phyloP scores from a whole-genome alignment of 2,329 filamentous ascomycete species.

The Penicillium brevicompactum region DNA sequence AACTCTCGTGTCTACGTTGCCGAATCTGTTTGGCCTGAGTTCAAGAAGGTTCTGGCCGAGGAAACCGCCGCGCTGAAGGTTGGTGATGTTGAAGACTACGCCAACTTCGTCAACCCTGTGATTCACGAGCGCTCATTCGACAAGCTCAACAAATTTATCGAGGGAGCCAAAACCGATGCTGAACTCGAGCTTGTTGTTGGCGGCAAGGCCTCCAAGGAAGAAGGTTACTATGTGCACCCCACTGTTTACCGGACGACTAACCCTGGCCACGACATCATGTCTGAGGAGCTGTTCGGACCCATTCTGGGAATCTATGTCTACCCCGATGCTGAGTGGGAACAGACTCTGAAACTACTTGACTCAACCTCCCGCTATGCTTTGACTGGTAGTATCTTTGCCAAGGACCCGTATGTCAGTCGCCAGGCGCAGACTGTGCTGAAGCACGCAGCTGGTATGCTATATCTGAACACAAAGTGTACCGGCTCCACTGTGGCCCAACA shows the following conservation, averaged over 20 bases:
- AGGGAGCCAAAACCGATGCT: constrained; percentile 71
- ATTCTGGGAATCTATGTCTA: constrained; percentile 73
- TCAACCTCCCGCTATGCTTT: constrained; percentile 22
- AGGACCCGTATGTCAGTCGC: constrained; percentile 51
- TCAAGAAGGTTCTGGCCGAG: constrained; percentile 64
- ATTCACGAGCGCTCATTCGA: constrained; percentile 79
- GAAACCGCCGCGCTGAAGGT: constrained; percentile 70
- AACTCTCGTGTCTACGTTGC: constrained; percentile 77
- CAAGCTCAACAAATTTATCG: constrained; percentile 73
- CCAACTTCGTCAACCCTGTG: constrained; percentile 80
- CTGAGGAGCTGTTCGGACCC: constrained; percentile 77
- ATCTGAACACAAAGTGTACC: constrained; percentile 62
- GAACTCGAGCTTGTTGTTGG: constrained; percentile 73
- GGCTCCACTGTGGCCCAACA: constrained; percentile 60
- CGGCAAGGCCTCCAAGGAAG: constrained; percentile 71
- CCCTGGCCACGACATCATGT: constrained; percentile 70
- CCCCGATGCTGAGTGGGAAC: constrained; percentile 57
- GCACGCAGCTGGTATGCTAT: constrained; percentile 60
- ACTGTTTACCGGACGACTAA: constrained; percentile 75
- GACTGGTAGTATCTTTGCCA: constrained; percentile 27
- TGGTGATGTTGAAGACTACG: constrained; percentile 67
- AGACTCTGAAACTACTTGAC: constrained; percentile 18
- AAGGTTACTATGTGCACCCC: constrained; percentile 78
- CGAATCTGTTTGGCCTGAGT: constrained; percentile 70
- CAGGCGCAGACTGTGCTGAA: constrained; percentile 55